Percentiles rank a stretch among this genome's conserved stretches.
Evolutionary conservation across 306 rosid species (phyloP).

Genomic region (Gastrolobium bilobum): DNA sequence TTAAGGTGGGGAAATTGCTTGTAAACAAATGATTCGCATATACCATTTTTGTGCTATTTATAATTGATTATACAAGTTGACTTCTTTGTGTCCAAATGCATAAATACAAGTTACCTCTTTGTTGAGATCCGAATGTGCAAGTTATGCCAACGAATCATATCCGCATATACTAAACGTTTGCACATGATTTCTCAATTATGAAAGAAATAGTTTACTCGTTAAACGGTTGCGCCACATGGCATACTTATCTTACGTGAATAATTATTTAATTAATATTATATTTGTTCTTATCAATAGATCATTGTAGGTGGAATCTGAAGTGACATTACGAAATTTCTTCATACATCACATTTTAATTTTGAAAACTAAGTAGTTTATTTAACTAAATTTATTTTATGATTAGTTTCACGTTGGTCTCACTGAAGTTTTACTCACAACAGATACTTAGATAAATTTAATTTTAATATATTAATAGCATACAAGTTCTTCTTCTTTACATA

Average conservation of each 20-base stretch:
- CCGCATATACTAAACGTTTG: slow-evolving; percentile 35
- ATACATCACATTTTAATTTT: too few species aligned
- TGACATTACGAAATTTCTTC: background rate
- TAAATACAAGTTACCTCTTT: background rate
- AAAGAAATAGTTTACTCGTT: background rate
- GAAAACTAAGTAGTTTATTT: too few species aligned
- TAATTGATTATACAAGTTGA: background rate
- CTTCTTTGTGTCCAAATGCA: background rate
- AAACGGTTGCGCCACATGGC: background rate
- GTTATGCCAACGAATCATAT: slow-evolving; percentile 22
- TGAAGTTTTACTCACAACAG: too few species aligned
- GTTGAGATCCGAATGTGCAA: slow-evolving; percentile 26
- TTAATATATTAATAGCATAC: too few species aligned
- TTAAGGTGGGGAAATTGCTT: background rate
- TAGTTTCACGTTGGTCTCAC: too few species aligned
- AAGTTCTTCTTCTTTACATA: too few species aligned
- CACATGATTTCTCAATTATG: background rate
- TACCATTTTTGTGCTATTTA: background rate
- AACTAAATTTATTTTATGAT: too few species aligned
- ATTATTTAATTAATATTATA: background rate
- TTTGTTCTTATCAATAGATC: background rate
- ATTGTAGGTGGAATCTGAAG: background rate
- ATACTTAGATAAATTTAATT: too few species aligned
- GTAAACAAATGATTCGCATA: background rate
- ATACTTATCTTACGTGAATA: background rate